Evolutionary conservation across 768 basidiomycete species (phyloP), one percentile per base, ranked within the genome.

Genomic region (Lactifluus piperatus): DNA sequence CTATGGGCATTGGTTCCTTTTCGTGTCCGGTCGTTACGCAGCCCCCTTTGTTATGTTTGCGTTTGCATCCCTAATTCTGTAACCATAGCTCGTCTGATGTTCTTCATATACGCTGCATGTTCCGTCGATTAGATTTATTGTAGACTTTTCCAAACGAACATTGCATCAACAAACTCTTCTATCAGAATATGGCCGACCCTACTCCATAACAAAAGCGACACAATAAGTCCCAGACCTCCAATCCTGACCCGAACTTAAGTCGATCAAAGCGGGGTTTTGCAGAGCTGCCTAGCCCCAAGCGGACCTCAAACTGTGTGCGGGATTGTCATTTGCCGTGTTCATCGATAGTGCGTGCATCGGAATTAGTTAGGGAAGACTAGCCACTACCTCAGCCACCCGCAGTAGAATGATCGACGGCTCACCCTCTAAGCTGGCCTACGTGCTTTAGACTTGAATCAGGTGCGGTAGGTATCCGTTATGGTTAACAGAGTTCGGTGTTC

Each of bases 371-470:
- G 30, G 16, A 50, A 50, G 4, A 10, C 11, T 43, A 1, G 34
- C 18, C 27, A 11, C 30, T 30, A 29, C 9, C 6, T 55, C 20
- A 50, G 13, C 18, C 7, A 37, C 5, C 75, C 22, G 72, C 57
- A 26, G 78, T 77, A 18, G 74, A 73, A 27, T 73, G 75, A 16
- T 72, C 76, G 7, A 76, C 75, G 74, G 69, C 67, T 67, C 73
- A 24, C 18, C 65, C 69, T 62, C 66, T 36, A 47, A 48, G 56
- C 71, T 73, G 29, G 59, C 63, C 18, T 77, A 69, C 56, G 73
- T 74, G 2, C 57, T 59, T 59, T 77, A 77, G 48, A 79, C 71
- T 76, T 77, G 41, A 48, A 47, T 58, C 7, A 29, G 18, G 36
- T 29, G 36, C 30, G 22, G 20, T 51, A 36, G 16, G 29, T 5